Evolutionary conservation across 2,329 filamentous ascomycete species (phyloP), one percentile per base, ranked within the genome.

Genomic region (Phoma sp.): DNA sequence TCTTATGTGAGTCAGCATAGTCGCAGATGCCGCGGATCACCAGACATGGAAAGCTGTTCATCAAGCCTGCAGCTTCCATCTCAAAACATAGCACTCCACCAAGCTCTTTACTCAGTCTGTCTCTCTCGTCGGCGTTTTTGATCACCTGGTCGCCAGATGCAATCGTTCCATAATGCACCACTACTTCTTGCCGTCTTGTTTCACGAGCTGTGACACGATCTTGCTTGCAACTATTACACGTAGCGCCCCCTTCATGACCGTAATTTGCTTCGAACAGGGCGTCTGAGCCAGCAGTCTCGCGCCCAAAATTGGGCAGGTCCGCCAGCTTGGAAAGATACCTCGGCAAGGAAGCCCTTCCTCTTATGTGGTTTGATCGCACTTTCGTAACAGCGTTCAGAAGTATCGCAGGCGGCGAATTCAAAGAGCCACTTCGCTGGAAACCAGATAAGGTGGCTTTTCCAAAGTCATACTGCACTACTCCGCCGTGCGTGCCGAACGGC

Each of bases 381-480:
- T 46, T 58, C 4, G 44, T 14, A 3, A 61, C 42, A 4, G 60
- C 58, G 13, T 33, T 35, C 0, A 63, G 47, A 38, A 63, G 48
- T 13, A 58, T 47, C 25, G 7, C 39, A 9, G 51, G 58, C 37
- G 50, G 55, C 3, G 55, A 14, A 40, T 58, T 58, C 5, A 47
- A 36, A 2, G 36, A 39, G 4, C 36, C 56, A 30, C 42, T 43
- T 46, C 52, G 58, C 38, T 47, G 37, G 14, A 47, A 52, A 25
- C 38, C 43, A 42, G n/a, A 39, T 9, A 29, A 4, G 9, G 24
- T 52, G 7, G 47, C 14, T 35, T 57, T 57, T 8, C 53, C 53
- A 7, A 35, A 38, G 27, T 52, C 43, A 25, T 57, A 57, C 39
- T 57, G 48, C 27, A 57, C 39, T 10, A 57, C 53, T n/a, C 53